A percentile compares a stretch with the other conserved stretches of the same genome.
Conservation (phyloP, 129 eudicot species). For the Saposhnikovia divaricata region DNA sequence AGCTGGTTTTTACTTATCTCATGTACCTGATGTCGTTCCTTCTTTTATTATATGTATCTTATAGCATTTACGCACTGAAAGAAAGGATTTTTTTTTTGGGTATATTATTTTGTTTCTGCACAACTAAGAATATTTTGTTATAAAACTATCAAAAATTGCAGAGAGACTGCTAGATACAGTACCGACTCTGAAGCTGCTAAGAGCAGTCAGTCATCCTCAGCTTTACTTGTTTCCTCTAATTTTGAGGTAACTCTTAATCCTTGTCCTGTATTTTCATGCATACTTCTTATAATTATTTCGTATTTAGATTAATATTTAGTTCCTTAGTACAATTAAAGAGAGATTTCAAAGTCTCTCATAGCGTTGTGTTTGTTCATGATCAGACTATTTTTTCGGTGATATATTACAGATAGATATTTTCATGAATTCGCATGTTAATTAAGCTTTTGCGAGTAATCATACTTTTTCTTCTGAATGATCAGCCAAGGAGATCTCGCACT, state of each 20-base stretch:
- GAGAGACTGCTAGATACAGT: conserved; percentile 55
- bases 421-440: not conserved
- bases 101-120: not conserved
- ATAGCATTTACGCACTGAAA: not conserved
- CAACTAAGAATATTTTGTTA: not conserved
- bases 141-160: conserved; percentile 15
- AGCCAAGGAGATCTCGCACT: conserved; percentile 83
- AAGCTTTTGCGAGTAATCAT: not conserved
- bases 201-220: conserved; percentile 45
- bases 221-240: conserved; percentile 80
- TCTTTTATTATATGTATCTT: not conserved
- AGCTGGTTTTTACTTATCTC: not conserved
- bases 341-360: not conserved
- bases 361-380: not conserved
- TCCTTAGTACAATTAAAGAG: not conserved
- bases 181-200: conserved; percentile 59
- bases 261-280: not conserved
- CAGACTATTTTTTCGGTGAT: not conserved
- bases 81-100: not conserved
- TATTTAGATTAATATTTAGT: not conserved
- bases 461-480: conserved; percentile 19
- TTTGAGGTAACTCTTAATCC: conserved; percentile 55
- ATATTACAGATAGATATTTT: not conserved
- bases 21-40: not conserved
- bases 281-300: not conserved